Evolutionary conservation across 225 moss, liverwort and hornwort genomes (phyloP).

Genomic region (Straminergon stramineum): DNA sequence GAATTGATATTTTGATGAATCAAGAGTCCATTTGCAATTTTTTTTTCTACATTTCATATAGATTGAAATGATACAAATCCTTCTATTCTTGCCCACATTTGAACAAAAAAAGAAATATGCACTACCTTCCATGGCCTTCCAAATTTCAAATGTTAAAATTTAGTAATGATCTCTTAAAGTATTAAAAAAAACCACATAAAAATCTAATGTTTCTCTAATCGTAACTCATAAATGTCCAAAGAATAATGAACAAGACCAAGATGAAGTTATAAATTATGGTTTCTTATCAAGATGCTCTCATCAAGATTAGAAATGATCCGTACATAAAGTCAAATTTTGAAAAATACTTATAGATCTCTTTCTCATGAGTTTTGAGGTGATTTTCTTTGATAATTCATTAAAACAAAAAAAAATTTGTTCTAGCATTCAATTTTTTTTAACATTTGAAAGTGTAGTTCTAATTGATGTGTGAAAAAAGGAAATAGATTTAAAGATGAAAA

Average conservation of each 20-base stretch:
- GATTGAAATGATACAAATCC: neutral
- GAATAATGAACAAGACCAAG: fast-evolving
- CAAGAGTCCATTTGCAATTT: neutral
- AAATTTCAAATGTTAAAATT: neutral
- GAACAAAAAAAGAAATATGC: fast-evolving
- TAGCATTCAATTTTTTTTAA: neutral
- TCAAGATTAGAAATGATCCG: neutral
- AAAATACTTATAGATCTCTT: neutral
- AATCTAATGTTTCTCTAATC: neutral
- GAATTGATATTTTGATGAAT: neutral
- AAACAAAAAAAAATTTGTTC: neutral
- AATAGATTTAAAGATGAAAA: neutral
- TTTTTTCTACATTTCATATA: neutral
- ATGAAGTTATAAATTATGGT: fast-evolving
- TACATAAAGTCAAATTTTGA: too few species aligned
- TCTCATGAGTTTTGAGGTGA: neutral
- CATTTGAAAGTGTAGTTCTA: fast-evolving
- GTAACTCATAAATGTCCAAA: fast-evolving
- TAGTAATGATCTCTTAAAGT: neutral
- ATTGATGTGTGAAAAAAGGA: neutral
- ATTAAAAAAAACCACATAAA: neutral
- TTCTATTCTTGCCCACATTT: neutral
- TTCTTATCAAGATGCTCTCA: neutral
- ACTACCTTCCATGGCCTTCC: fast-evolving
- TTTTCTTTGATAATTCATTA: neutral